Evolutionary conservation across 108 stramenopile species (phyloP).

Genomic region (Cylindrotheca closterium): DNA sequence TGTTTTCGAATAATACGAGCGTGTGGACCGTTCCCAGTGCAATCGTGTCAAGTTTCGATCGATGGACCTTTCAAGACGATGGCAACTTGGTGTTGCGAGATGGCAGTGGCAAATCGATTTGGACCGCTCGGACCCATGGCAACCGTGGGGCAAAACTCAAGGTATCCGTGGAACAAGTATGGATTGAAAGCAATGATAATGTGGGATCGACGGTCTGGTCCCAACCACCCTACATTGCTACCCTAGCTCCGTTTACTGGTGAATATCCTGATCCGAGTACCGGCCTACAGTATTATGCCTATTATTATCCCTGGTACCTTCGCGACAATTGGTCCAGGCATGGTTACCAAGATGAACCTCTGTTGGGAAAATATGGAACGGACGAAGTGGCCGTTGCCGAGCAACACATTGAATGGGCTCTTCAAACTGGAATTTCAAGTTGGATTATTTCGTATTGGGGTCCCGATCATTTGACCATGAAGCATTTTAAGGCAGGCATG

Average conservation of each 20-base stretch:
- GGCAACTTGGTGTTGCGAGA: neutral
- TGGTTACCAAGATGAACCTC: conserved; percentile 14
- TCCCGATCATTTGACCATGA: neutral
- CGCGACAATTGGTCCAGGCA: conserved; percentile 23
- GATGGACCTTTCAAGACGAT: neutral
- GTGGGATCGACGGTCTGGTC: neutral
- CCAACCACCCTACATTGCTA: too few species aligned
- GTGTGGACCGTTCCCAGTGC: too few species aligned
- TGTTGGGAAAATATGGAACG: conserved; percentile 29
- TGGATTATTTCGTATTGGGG: conserved; percentile 22
- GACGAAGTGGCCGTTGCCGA: conserved; percentile 19
- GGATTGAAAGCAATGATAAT: conserved; percentile 1
- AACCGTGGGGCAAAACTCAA: neutral
- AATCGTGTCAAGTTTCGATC: too few species aligned
- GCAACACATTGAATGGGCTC: conserved; percentile 31
- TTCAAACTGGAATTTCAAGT: conserved; percentile 12
- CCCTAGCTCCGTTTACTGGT: neutral
- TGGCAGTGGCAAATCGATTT: neutral
- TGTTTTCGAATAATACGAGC: too few species aligned
- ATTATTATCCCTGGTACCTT: conserved; percentile 34
- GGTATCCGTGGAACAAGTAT: neutral
- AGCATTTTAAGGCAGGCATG: conserved; percentile 21
- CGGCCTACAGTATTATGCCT: conserved; percentile 13
- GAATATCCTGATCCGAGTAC: neutral
- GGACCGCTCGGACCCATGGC: neutral